Percentiles rank a stretch among this genome's conserved stretches.
Evolutionary conservation across 192 early-diverging fungal genomes (phyloP).

Genomic region (Rhizophlyctis rosea): DNA sequence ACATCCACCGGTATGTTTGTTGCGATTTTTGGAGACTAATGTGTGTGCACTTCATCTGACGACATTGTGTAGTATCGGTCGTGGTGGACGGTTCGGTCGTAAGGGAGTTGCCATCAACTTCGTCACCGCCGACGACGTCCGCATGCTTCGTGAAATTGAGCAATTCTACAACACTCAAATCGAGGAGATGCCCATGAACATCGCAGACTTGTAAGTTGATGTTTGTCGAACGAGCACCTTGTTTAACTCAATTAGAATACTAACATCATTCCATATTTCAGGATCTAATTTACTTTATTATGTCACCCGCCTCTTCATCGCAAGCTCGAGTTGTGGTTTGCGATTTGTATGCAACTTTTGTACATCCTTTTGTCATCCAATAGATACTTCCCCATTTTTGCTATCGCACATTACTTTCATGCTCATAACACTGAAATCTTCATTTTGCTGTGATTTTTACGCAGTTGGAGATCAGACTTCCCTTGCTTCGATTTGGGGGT

Average conservation of each 20-base stretch:
- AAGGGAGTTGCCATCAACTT: constrained; percentile 99
- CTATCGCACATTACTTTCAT: too few species aligned
- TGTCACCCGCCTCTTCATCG: neutral
- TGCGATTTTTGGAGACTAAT: too few species aligned
- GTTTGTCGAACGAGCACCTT: neutral
- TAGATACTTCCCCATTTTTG: neutral
- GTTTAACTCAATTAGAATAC: neutral
- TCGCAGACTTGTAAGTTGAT: constrained; percentile 75
- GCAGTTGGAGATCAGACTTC: too few species aligned
- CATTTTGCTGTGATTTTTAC: too few species aligned
- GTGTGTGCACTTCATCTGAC: too few species aligned
- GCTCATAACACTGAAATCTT: too few species aligned
- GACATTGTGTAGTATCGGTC: constrained; percentile 68
- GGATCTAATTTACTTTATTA: neutral
- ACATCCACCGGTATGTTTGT: constrained; percentile 78
- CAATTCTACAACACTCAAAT: constrained; percentile 98
- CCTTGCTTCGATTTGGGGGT: too few species aligned
- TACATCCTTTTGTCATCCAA: neutral
- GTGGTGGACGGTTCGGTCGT: constrained; percentile 99
- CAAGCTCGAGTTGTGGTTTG: neutral
- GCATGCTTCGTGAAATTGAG: constrained; percentile 84
- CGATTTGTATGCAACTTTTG: neutral
- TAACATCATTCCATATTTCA: neutral
- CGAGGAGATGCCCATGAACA: constrained; percentile 99
- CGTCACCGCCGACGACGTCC: constrained; percentile 92